Evolutionary conservation across 1,284 basidiomycete genomes (phyloP), one percentile per base, ranked within the genome.

Genomic region (Cutaneotrichosporon dermatis): DNA sequence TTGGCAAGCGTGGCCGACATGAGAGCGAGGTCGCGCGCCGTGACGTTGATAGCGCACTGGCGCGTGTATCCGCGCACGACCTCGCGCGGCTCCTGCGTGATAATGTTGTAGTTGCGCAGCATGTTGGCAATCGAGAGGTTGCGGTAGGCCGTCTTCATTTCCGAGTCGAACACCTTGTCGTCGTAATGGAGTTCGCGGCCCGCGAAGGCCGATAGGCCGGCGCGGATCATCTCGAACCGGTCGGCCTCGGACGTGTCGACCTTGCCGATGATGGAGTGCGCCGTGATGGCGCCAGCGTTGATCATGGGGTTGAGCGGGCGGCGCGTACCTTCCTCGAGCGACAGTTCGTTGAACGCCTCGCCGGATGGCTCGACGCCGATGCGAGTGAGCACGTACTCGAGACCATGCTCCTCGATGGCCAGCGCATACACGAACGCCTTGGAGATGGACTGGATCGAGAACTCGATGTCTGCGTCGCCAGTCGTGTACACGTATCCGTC

Each of bases 381-480:
- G 2, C 40, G 42, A 42, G 37, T 46, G 12, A 40, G 44, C 4
- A 64, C 52, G 12, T 43, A 16, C 4, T 56, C 57, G n/a, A 64
- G 6, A 0, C 62, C 62, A 37, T 53, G 46, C 16, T 64, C 57
- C 57, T 64, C 59, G 37, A 64, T 51, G 11, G 57, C 62, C 25
- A 64, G 54, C 2, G 62, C 62, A 42, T 64, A 64, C n/a, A 61
- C 57, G 13, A 64, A 64, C 37, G 62, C 62, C 59, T 64, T 64
- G 59, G 54, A 55, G 57, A 64, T 64, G 33, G 57, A 59, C 57
- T 64, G 57, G 57, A 64, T 64, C 6, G 51, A 36, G 41, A 61
- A 64, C 62, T 54, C 51, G 43, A 61, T 10, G 13, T 64, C 57
- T 10, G 55, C 54, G 41, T 64, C 62, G 54, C 62, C 62, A 2